Evolutionary conservation across 768 basidiomycete species (phyloP).

Genomic region (Galerina marginata): DNA sequence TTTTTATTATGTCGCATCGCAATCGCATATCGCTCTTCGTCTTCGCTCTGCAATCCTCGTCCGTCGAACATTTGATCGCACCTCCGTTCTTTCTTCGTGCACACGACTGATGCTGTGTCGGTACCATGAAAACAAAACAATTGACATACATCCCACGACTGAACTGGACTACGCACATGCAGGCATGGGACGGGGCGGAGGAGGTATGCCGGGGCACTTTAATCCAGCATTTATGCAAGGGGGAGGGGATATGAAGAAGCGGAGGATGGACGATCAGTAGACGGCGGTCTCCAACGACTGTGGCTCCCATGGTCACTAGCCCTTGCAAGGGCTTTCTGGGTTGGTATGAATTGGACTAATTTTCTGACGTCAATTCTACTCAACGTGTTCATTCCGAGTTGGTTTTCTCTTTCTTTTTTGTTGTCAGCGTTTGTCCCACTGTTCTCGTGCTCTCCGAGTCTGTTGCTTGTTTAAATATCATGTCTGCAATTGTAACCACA

Average conservation of each 20-base stretch:
- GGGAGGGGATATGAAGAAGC: slow-evolving; percentile 12
- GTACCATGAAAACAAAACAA: slow-evolving; percentile 1
- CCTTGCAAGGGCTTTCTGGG: too few relatives aligned
- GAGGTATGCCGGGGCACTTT: slow-evolving; percentile 60
- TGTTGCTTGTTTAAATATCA: background rate
- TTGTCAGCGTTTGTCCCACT: background rate
- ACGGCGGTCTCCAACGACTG: background rate
- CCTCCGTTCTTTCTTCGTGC: too few relatives aligned
- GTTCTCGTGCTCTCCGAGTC: background rate
- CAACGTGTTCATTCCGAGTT: too few relatives aligned
- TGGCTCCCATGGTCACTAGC: too few relatives aligned
- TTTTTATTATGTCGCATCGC: slow-evolving; percentile 15
- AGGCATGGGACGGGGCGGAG: slow-evolving; percentile 54
- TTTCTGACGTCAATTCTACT: too few relatives aligned
- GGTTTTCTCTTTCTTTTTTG: background rate
- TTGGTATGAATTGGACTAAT: too few relatives aligned
- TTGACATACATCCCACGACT: background rate
- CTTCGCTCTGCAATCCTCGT: background rate
- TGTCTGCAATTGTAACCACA: background rate
- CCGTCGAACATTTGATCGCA: background rate
- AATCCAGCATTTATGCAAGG: slow-evolving; percentile 74
- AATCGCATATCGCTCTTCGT: slow-evolving; percentile 5
- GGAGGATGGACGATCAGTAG: background rate
- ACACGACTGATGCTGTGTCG: slow-evolving; percentile 1
- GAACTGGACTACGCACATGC: slow-evolving; percentile 33